These are phyloP conservation scores for Gentiana macrophylla DNA, from an alignment of 257 asterid genomes.

Conservation along the genomic window DNA sequence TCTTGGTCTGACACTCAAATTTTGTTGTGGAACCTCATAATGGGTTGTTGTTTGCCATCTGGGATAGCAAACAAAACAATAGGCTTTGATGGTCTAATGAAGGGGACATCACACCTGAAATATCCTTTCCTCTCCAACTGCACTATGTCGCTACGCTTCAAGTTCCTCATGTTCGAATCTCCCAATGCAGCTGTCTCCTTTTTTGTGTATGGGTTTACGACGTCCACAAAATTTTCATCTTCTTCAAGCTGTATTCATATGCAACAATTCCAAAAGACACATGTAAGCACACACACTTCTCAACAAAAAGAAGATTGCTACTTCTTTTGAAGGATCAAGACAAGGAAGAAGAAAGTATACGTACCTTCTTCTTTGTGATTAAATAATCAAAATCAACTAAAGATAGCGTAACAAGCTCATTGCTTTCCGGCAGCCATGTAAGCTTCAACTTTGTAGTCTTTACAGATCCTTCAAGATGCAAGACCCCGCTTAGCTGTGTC, in stretches of 20 bases:
- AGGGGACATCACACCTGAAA: constrained; percentile 78
- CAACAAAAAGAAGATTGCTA: neutral
- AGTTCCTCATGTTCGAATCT: constrained; percentile 78
- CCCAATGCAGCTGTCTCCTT: constrained; percentile 66
- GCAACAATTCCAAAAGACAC: neutral
- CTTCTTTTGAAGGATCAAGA: neutral
- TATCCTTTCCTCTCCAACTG: constrained; percentile 95
- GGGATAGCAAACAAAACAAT: constrained; percentile 76
- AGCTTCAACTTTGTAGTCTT: constrained; percentile 93
- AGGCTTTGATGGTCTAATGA: constrained; percentile 51
- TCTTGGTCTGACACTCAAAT: neutral
- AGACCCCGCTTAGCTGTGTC: constrained; percentile 58
- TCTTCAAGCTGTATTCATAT: constrained; percentile 65
- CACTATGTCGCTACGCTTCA: constrained; percentile 68
- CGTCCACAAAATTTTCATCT: constrained; percentile 66
- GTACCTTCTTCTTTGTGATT: constrained; percentile 89
- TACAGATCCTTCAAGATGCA: constrained; percentile 84
- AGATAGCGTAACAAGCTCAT: constrained; percentile 55
- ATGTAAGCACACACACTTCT: neutral
- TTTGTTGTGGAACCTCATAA: constrained; percentile 26
- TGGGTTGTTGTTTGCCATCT: constrained; percentile 80
- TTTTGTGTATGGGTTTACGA: constrained; percentile 64
- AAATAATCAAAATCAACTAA: constrained; percentile 76
- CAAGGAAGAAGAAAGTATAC: no score
- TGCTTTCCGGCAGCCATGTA: constrained; percentile 72